Evolutionary conservation across 179 eudicot species (phyloP).

Genomic region (Patellifolia procumbens): DNA sequence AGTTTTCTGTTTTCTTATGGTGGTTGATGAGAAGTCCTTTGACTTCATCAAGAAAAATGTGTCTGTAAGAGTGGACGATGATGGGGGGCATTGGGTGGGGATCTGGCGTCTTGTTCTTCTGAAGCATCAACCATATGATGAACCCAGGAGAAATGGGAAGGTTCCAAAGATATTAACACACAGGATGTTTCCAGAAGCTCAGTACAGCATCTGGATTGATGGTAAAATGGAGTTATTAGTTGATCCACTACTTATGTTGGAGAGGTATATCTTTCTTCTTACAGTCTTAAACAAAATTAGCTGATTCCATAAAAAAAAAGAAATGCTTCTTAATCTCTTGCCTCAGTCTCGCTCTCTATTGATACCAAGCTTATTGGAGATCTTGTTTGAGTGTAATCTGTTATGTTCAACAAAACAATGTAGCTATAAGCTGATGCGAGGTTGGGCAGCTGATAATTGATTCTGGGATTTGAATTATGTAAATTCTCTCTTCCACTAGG

Average conservation of each 20-base stretch:
- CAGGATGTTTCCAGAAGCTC: conserved; percentile 82
- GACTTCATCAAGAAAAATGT: conserved; percentile 73
- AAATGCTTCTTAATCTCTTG: background rate
- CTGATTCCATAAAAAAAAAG: background rate
- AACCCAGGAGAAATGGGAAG: conserved; percentile 95
- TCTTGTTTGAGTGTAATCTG: background rate
- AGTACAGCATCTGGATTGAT: conserved; percentile 97
- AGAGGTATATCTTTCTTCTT: conserved; percentile 52
- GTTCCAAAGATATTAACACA: conserved; percentile 91
- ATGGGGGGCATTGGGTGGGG: conserved; percentile 94
- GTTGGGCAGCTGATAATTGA: background rate
- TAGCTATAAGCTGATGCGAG: background rate
- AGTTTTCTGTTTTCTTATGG: conserved; percentile 94
- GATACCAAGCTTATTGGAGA: background rate
- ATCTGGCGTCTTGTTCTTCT: conserved; percentile 86
- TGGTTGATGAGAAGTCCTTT: conserved; percentile 82
- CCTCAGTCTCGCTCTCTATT: background rate
- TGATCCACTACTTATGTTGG: conserved; percentile 86
- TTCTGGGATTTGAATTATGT: background rate
- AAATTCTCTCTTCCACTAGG: background rate
- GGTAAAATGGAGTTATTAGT: conserved; percentile 98
- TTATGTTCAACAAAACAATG: background rate
- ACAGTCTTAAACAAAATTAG: background rate
- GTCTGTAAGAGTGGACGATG: conserved; percentile 62
- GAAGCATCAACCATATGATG: conserved; percentile 86